Conservation (phyloP, 129 eudicot genomes). For the Helianthus tuberosus region DNA sequence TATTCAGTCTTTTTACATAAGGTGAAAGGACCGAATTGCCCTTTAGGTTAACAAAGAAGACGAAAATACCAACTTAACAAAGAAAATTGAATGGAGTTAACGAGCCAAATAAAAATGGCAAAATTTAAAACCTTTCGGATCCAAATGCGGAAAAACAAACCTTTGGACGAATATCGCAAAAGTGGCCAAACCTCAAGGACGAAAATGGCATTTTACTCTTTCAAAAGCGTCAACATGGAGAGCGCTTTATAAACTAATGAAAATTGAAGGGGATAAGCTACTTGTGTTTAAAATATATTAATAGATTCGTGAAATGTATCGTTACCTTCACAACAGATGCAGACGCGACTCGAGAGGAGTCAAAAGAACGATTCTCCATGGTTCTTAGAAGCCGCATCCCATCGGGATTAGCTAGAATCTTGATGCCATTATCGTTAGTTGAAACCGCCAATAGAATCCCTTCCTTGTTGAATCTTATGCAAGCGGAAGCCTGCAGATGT, state of each 20-base stretch:
- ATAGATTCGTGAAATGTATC: neutral
- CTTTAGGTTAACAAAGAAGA: no score
- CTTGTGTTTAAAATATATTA: neutral
- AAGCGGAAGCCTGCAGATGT: conserved; percentile 73
- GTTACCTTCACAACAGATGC: conserved; percentile 70
- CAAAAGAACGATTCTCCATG: conserved; percentile 78
- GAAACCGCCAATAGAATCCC: conserved; percentile 87
- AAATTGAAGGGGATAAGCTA: neutral
- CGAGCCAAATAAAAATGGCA: no score
- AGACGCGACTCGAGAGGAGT: conserved; percentile 58
- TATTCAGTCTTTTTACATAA: no score
- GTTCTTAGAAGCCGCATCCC: conserved; percentile 68
- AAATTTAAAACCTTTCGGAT: no score
- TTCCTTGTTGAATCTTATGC: conserved; percentile 83
- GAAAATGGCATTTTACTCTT: no score
- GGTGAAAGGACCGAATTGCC: no score
- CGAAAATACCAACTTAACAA: no score
- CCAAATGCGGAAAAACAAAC: no score
- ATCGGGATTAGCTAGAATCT: conserved; percentile 75
- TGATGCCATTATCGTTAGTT: conserved; percentile 77
- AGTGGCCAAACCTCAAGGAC: no score
- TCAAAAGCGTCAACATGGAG: neutral
- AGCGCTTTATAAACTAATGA: neutral
- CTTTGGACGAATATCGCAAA: no score
- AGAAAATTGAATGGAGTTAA: no score